These are phyloP conservation scores for Cyberlindnera meyerae DNA, from an alignment of 805 yeast species.

Conservation along the genomic window DNA sequence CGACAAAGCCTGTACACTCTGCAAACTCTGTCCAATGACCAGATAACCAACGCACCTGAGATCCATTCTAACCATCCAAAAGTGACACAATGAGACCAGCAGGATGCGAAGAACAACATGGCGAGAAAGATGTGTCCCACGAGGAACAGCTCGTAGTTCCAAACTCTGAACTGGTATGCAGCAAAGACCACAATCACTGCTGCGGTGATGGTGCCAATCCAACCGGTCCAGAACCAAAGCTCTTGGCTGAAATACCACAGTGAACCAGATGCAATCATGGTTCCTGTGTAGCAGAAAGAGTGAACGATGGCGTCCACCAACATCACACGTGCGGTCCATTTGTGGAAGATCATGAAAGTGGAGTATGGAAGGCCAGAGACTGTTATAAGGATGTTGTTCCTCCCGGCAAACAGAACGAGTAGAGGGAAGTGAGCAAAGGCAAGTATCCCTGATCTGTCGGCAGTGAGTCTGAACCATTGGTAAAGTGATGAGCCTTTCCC, in stretches of 20 bases:
- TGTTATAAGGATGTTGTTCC: slow-evolving; percentile 62
- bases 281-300: slow-evolving; percentile 20
- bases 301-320: slow-evolving; percentile 44
- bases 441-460: slow-evolving; percentile 24
- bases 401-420: slow-evolving; percentile 58
- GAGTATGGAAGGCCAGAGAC: slow-evolving; percentile 61
- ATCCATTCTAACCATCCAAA: slow-evolving; percentile 41
- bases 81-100: slow-evolving; percentile 53
- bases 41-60: slow-evolving; percentile 27
- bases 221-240: slow-evolving; percentile 20
- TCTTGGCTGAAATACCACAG: neutral
- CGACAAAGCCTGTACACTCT: slow-evolving; percentile 34
- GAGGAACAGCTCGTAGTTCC: slow-evolving; percentile 57
- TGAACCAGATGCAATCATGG: slow-evolving; percentile 3
- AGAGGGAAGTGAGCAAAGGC: slow-evolving; percentile 45
- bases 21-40: slow-evolving; percentile 46
- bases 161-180: slow-evolving; percentile 43
- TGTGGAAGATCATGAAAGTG: slow-evolving; percentile 63
- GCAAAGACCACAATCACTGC: slow-evolving; percentile 14
- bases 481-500: slow-evolving; percentile 12
- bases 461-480: slow-evolving; percentile 8
- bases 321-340: slow-evolving; percentile 51
- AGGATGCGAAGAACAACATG: slow-evolving; percentile 43
- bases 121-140: slow-evolving; percentile 55
- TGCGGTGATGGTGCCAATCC: slow-evolving; percentile 10